Conservation (phyloP, 2,329 filamentous ascomycete species). For the Calonectria pseudoturangicola region DNA sequence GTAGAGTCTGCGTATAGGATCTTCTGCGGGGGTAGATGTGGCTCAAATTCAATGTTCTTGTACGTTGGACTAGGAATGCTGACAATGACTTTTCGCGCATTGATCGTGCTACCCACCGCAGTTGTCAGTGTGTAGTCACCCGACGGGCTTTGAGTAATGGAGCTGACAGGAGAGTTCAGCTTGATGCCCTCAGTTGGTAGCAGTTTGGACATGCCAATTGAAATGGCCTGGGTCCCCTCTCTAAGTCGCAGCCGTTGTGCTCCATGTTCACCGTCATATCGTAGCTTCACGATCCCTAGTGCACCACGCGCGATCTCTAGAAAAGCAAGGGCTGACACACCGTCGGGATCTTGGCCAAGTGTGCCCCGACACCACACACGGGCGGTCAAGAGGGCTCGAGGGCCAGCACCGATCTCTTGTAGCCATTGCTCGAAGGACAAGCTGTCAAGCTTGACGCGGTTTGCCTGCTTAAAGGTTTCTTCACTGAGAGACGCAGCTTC, state of each 20-base stretch:
- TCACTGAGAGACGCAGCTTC: not conserved
- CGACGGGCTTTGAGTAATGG: not conserved
- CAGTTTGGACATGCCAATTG: conserved; percentile 26
- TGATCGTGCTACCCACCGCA: not conserved
- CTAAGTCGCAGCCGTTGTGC: conserved; percentile 39
- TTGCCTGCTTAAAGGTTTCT: not conserved
- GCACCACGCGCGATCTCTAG: conserved; percentile 41
- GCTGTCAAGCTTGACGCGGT: not conserved
- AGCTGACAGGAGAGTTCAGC: conserved; percentile 23
- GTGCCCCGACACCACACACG: conserved; percentile 41
- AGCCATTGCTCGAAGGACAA: conserved; percentile 32
- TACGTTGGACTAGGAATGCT: conserved; percentile 32
- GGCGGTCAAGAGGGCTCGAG: conserved; percentile 28
- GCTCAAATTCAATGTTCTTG: conserved; percentile 32
- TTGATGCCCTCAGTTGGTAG: conserved; percentile 3
- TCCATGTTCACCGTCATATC: conserved; percentile 41
- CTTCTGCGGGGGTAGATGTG: conserved; percentile 22
- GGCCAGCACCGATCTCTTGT: conserved; percentile 4
- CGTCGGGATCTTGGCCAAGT: conserved; percentile 39
- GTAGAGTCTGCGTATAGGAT: not conserved
- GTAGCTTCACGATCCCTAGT: conserved; percentile 39
- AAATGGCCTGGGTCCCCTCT: conserved; percentile 40
- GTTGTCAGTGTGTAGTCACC: conserved; percentile 18
- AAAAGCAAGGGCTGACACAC: conserved; percentile 41
- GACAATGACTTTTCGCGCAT: conserved; percentile 37